phyloP scores from a whole-genome alignment of 139 green algal genomes.

The Picochlorum sp. region DNA sequence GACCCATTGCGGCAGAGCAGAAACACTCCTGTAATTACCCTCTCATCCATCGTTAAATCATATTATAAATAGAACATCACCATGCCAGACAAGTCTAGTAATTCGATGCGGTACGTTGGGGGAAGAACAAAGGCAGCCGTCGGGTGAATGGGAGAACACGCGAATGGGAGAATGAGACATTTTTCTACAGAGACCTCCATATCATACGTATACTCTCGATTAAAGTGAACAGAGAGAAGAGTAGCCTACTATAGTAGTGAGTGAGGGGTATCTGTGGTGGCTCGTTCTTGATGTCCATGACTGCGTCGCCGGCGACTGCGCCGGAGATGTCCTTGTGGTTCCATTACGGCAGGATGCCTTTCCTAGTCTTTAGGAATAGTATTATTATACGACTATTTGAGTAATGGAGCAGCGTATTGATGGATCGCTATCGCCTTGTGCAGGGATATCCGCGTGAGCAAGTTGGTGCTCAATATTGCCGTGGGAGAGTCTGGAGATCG shows the following conservation, averaged over 20 bases:
- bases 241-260: too few species aligned
- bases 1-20: background rate
- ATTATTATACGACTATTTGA: background rate
- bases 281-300: too few species aligned
- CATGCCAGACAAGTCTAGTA: conserved; percentile 1
- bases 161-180: too few species aligned
- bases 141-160: too few species aligned
- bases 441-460: conserved; percentile 90
- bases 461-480: conserved; percentile 98
- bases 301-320: too few species aligned
- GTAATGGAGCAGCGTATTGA: background rate
- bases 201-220: too few species aligned
- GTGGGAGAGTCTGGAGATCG: conserved; percentile 96
- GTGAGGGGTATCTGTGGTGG: too few species aligned
- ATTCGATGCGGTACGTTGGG: background rate
- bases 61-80: background rate
- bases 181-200: too few species aligned
- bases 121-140: background rate
- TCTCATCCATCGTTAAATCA: background rate
- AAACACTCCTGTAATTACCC: background rate
- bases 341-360: too few species aligned
- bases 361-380: too few species aligned
- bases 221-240: too few species aligned
- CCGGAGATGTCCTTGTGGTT: too few species aligned
- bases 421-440: background rate